phyloP scores from a whole-genome alignment of 108 stramenopile genomes.

The Pseudonitzschia pungens region DNA sequence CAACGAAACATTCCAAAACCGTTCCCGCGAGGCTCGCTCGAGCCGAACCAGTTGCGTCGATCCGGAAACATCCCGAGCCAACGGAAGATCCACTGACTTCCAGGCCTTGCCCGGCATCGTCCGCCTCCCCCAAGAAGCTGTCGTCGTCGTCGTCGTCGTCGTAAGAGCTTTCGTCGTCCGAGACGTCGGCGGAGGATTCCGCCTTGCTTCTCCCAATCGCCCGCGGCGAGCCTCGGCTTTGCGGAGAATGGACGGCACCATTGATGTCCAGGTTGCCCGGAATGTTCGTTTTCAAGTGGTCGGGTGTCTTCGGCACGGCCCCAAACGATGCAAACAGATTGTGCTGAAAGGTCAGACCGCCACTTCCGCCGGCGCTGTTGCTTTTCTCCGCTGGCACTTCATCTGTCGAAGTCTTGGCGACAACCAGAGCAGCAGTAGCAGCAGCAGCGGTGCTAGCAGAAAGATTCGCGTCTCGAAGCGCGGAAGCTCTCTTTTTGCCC shows the following conservation, averaged over 20 bases:
- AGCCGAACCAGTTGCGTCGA: constrained; percentile 10
- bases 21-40: constrained; percentile 10
- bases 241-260: constrained; percentile 4
- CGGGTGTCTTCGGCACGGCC: not conserved
- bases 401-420: not conserved
- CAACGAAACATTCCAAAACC: constrained; percentile 22
- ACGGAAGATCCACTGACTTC: constrained; percentile 25
- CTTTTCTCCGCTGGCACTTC: not conserved
- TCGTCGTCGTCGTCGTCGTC: constrained; percentile 1
- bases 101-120: not conserved
- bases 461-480: not conserved
- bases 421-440: not conserved
- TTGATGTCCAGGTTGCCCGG: constrained; percentile 34
- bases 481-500: not conserved
- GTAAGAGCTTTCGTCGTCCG: constrained; percentile 7
- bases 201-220: not conserved
- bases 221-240: not conserved
- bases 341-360: constrained; percentile 13
- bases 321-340: constrained; percentile 35
- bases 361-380: not conserved
- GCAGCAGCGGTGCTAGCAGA: not conserved
- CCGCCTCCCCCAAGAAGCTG: not conserved
- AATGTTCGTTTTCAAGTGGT: not conserved
- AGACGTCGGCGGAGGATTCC: not conserved
- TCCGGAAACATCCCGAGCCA: constrained; percentile 15